phyloP scores from a whole-genome alignment of 257 asterid species.

The Solanum lycopersicoides region DNA sequence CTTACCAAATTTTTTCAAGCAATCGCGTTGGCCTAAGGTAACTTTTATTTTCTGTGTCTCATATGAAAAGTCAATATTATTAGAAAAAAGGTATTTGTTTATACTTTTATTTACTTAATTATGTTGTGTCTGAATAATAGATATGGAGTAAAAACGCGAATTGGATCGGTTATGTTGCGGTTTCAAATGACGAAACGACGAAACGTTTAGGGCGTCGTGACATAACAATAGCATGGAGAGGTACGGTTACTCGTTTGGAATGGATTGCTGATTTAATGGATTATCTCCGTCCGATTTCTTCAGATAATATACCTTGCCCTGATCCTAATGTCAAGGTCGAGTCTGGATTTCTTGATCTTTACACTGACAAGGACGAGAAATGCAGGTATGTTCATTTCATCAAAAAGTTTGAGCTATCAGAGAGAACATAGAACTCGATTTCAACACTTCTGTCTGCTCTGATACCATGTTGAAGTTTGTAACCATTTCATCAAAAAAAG shows the following conservation, averaged over 20 bases:
- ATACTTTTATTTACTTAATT: not conserved
- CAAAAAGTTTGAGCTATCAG: too few relatives aligned
- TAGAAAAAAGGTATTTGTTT: not conserved
- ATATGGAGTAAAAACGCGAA: slow-evolving; percentile 38
- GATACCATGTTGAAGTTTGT: too few relatives aligned
- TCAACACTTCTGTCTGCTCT: too few relatives aligned
- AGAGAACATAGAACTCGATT: too few relatives aligned
- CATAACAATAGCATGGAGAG: slow-evolving; percentile 37
- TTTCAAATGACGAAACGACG: slow-evolving; percentile 26
- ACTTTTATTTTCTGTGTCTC: not conserved
- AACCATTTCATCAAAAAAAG: too few relatives aligned
- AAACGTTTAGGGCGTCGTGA: slow-evolving; percentile 34
- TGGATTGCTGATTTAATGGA: slow-evolving; percentile 35
- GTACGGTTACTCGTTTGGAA: slow-evolving; percentile 37
- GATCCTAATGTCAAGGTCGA: slow-evolving; percentile 23
- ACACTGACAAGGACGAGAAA: slow-evolving; percentile 22
- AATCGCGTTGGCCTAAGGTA: slow-evolving; percentile 26
- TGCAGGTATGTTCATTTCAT: not conserved
- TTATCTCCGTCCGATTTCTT: slow-evolving; percentile 15
- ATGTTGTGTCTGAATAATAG: not conserved
- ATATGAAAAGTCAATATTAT: not conserved
- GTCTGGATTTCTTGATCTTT: slow-evolving; percentile 36
- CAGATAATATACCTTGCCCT: slow-evolving; percentile 23
- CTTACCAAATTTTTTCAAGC: slow-evolving; percentile 31
- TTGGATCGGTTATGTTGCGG: slow-evolving; percentile 44